Evolutionary conservation across 352 stramenopile genomes (phyloP), one percentile per base, ranked within the genome.

Genomic region (Phytophthora pluvialis): DNA sequence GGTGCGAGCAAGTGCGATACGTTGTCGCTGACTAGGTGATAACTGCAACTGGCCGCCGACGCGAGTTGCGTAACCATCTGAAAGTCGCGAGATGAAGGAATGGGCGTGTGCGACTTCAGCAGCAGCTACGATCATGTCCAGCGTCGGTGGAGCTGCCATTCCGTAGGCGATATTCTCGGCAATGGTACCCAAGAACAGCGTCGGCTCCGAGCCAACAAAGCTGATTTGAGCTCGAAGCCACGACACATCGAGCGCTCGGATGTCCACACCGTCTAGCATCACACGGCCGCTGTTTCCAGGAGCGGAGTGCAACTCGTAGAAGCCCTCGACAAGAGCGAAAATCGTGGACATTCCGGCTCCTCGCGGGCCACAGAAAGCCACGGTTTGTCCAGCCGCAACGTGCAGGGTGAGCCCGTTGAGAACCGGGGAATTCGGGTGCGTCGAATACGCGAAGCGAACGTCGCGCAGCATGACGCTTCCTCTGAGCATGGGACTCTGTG

Each of bases 71-170:
- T 95, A 98, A 5, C 90, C 83, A 15, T 98, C 89, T 5, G 94
- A 84, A 46, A 99, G 93, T 3, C 69, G 54, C 0, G 72, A 76
- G 73, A 99, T 98, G 61, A 99, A 99, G 26, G 86, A 72, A 69
- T 98, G 81, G 1, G 94, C 94, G 67, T 98, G 98, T n/a, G 96
- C 95, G 32, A 97, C 75, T 57, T 90, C 81, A 4, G 94, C 93
- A n/a, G 95, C 95, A 29, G 85, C 58, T 15, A 93, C 75, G 56
- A 98, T 80, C 63, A 97, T 90, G 4, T 88, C 78, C 42, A 78
- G 55, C 1, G 59, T 69, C 7, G 77, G 80, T 67, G 72, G 79
- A 13, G 56, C 28, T 36, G 78, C 75, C 46, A 83, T 69, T 8
- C 77, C 83, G 32, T 86, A 86, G 25, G 75, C 67, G 25, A 92